Percentiles rank a stretch among this genome's conserved stretches.
These are phyloP conservation scores for Pseudopithomyces maydicus DNA, from an alignment of 2,329 filamentous ascomycete species.

Conservation along the genomic window DNA sequence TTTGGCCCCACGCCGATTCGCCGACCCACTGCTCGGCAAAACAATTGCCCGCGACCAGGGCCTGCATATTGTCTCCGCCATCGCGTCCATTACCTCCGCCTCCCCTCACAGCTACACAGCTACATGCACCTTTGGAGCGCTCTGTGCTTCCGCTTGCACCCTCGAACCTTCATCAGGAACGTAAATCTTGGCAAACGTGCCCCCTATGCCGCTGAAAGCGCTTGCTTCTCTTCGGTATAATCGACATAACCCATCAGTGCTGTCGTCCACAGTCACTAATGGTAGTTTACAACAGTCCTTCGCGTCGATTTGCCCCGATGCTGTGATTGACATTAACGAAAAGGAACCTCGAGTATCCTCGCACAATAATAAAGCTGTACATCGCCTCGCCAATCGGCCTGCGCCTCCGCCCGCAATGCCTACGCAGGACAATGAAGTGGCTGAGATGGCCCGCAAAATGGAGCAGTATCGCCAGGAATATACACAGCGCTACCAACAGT, in stretches of 20 bases:
- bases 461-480: neutral
- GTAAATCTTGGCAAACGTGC: constrained; percentile 1
- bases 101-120: too few species aligned
- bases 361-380: neutral
- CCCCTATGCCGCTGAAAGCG: neutral
- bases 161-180: neutral
- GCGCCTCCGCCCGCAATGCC: neutral
- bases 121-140: neutral
- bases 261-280: neutral
- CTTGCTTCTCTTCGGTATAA: neutral
- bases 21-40: neutral
- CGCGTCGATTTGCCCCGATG: neutral
- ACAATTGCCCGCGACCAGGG: neutral
- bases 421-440: neutral
- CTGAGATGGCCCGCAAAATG: neutral
- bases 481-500: neutral
- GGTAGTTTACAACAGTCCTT: neutral
- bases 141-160: neutral
- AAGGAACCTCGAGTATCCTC: neutral
- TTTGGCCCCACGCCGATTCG: constrained; percentile 5
- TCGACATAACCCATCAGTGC: neutral
- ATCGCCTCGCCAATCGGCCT: neutral
- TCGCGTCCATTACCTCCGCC: too few species aligned
- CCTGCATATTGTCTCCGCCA: neutral
- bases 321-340: neutral